Evolutionary conservation across 2,329 filamentous ascomycete species (phyloP).

Genomic region (Fusarium tanahbumbuense): DNA sequence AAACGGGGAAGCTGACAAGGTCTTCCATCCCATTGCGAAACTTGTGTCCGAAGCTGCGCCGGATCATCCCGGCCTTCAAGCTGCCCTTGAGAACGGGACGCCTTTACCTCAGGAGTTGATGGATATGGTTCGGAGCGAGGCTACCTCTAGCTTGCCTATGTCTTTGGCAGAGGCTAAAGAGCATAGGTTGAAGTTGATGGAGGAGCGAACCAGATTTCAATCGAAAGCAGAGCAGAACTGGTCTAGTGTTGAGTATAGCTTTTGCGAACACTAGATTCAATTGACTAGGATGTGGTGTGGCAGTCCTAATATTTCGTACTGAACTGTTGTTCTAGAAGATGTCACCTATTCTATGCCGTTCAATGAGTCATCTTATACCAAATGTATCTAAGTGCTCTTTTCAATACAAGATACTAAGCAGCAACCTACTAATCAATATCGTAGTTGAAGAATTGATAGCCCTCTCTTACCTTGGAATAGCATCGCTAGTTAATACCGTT

Average conservation of each 20-base stretch:
- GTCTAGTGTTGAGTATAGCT: constrained; percentile 2
- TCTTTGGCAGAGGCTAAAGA: constrained; percentile 25
- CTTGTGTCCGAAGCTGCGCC: neutral
- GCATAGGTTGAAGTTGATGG: constrained; percentile 33
- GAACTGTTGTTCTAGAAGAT: no score
- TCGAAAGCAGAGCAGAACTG: accelerated
- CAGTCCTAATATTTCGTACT: no score
- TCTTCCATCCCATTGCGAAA: constrained; percentile 9
- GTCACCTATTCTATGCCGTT: no score
- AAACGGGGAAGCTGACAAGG: neutral
- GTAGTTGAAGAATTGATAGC: no score
- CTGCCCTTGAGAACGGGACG: neutral
- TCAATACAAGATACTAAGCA: neutral
- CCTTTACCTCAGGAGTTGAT: constrained; percentile 27
- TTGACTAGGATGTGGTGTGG: no score
- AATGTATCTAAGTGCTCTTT: no score
- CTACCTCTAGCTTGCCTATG: constrained; percentile 15
- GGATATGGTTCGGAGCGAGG: constrained; percentile 9
- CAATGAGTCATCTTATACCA: no score
- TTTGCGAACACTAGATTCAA: constrained; percentile 33
- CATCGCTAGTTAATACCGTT: no score
- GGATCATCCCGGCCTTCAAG: neutral
- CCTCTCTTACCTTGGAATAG: no score
- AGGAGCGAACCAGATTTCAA: constrained; percentile 9
- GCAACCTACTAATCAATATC: neutral